Evolutionary conservation across 805 yeast species (phyloP), one percentile per base, ranked within the genome.

Genomic region (Yamadazyma paraphyllophila): DNA sequence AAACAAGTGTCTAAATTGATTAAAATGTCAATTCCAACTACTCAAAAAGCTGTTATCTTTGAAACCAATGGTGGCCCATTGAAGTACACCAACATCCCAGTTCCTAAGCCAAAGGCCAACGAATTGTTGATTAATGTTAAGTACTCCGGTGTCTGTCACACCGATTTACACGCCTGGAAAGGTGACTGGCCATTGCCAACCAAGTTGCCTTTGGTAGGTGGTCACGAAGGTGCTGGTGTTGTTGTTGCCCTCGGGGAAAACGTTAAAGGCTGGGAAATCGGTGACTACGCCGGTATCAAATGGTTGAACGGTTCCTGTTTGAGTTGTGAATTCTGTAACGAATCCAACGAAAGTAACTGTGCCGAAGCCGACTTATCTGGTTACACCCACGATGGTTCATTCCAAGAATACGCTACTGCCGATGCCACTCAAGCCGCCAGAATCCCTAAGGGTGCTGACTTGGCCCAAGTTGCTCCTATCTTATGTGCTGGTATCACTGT

Each of bases 361-460:
- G 73, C 80, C 39, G 60, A 78, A 10, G 88, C 88, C 41, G 87
- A 81, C 58, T 74, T 84, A 55, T 69, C 88, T 31, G 91, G 91
- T 63, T 82, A 80, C 76, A 81, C 88, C 43, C 86, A 82, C 62
- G 86, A 82, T 60, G 88, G 76, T 68, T 77, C 85, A 44, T 81
- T 79, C 81, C 83, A 80, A 65, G 78, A 81, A 60, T 81, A 80
- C 62, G 83, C 82, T 37, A 78, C 83, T 46, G 85, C 83, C 40
- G 82, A 79, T 58, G 82, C 83, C 38, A 76, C 77, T 33, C 84
- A 81, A 62, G 82, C 84, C 46, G 83, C 84, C 42, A 71, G 66
- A 51, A 76, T 81, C 51, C 82, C 85, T 47, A 55, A 61, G 42
- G 82, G 77, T 42, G 69, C 80, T 37, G 81, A 79, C 55, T 69